phyloP scores from a whole-genome alignment of 306 rosid genomes.

The Vigna radiata region DNA sequence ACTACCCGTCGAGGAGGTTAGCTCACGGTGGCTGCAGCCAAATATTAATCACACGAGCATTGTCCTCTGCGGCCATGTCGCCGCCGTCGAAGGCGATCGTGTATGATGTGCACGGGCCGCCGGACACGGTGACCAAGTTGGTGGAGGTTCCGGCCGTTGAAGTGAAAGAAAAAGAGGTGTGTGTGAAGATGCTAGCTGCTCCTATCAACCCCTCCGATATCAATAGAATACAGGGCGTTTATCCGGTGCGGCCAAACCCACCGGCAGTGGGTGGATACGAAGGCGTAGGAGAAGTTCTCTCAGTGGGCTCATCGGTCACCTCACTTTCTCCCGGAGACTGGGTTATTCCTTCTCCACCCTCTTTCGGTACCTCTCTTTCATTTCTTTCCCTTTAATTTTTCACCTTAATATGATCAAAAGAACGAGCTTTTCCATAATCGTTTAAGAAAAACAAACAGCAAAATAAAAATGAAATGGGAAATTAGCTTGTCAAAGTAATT shows the following conservation, averaged over 20 bases:
- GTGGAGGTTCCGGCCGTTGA: slow-evolving; percentile 62
- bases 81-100: slow-evolving; percentile 93
- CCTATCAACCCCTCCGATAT: slow-evolving; percentile 93
- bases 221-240: slow-evolving; percentile 90
- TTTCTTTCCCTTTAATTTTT: background rate
- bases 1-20: background rate
- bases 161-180: slow-evolving; percentile 81
- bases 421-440: too few species aligned
- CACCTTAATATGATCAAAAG: too few species aligned
- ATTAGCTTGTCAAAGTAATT: too few species aligned
- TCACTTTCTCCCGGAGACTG: slow-evolving; percentile 75
- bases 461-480: too few species aligned
- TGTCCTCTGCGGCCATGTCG: slow-evolving; percentile 67
- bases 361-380: slow-evolving; percentile 58
- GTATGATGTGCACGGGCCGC: slow-evolving; percentile 76
- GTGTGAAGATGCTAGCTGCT: slow-evolving; percentile 90
- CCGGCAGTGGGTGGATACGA: slow-evolving; percentile 96
- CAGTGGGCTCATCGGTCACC: slow-evolving; percentile 69
- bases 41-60: slow-evolving; percentile 46
- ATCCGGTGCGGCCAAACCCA: slow-evolving; percentile 83
- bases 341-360: slow-evolving; percentile 94
- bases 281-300: slow-evolving; percentile 87
- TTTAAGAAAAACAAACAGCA: too few species aligned
- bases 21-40: background rate
- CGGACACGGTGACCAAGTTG: slow-evolving; percentile 75